phyloP scores from a whole-genome alignment of 1,284 basidiomycete genomes.

The Cryptococcus hybrid region DNA sequence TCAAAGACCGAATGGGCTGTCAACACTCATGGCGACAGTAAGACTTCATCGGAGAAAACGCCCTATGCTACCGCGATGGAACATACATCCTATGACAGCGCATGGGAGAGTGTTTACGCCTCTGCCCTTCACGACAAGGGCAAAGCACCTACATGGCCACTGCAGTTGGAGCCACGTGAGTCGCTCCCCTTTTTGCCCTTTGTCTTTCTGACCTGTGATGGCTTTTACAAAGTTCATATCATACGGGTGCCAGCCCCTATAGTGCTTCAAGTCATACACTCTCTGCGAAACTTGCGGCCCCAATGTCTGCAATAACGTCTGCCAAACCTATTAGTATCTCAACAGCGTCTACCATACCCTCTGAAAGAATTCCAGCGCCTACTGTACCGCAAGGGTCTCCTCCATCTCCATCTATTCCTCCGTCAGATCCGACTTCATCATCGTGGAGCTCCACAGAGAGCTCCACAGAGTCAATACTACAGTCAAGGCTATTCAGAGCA shows the following conservation, averaged over 20 bases:
- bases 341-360: slow-evolving; percentile 23
- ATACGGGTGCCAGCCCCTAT: too few relatives aligned
- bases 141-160: slow-evolving; percentile 22
- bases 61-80: slow-evolving; percentile 22
- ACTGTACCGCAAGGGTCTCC: neutral
- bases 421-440: slow-evolving; percentile 8
- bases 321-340: slow-evolving; percentile 19
- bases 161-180: slow-evolving; percentile 17
- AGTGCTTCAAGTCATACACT: too few relatives aligned
- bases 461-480: slow-evolving; percentile 1
- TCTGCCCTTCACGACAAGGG: slow-evolving; percentile 19
- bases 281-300: too few relatives aligned
- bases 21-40: slow-evolving; percentile 1
- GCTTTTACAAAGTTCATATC: too few relatives aligned
- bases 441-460: slow-evolving; percentile 7
- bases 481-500: neutral
- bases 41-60: slow-evolving; percentile 4
- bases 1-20: slow-evolving; percentile 7
- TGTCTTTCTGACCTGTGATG: too few relatives aligned
- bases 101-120: slow-evolving; percentile 13
- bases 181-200: neutral
- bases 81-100: slow-evolving; percentile 20
- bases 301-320: too few relatives aligned
- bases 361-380: slow-evolving; percentile 21
- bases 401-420: slow-evolving; percentile 9